Evolutionary conservation across 768 basidiomycete genomes (phyloP), one percentile per base, ranked within the genome.

Genomic region (Gautieria morchelliformis): DNA sequence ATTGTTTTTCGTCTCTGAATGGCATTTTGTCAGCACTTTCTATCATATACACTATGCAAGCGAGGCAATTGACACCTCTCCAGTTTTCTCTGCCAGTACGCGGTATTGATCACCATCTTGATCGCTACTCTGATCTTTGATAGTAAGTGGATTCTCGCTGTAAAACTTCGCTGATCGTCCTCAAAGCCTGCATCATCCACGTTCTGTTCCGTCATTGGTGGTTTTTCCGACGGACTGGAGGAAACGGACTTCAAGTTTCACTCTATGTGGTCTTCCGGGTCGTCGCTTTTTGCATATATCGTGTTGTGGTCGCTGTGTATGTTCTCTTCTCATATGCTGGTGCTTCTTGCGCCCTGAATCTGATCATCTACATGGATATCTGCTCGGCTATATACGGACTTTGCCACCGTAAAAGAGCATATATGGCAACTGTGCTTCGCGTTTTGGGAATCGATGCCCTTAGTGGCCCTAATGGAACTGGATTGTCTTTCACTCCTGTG

Each of bases 271-370:
- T 41, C 22, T 10, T 54, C 15, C 53, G 53, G 2, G 41, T 54
- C 27, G 20, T 40, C 12, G 10, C 42, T 41, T 54, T 54, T 39
- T 41, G 53, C 27, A 11, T 40, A 14, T 54, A 54, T 37, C 2
- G 53, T 19, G 11, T 54, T n/a, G 53, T 54, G 35, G 53, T 54
- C 27, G 53, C 53, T 20, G 41, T 54, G 53, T 54, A 27, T 41
- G 53, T 42, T 30, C 46, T 15, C 10, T 11, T 47, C 22, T 5
- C n/a, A 14, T 47, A 12, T 27, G 27, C 27, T 47, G 3, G 4
- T n/a, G n/a, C 2, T 41, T 12, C 40, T 12, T 8, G 3, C 7
- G 40, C 4, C 14, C n/a, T n/a, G 40, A n/a, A 4, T n/a, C n/a
- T 41, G n/a, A 12, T 41, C 14, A 41, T 12, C 4, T n/a, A 8